A percentile compares a stretch with the other conserved stretches of the same genome.
These are phyloP conservation scores for Trypanosomatidae sp. DNA, from an alignment of 208 protist species.

Conservation along the genomic window DNA sequence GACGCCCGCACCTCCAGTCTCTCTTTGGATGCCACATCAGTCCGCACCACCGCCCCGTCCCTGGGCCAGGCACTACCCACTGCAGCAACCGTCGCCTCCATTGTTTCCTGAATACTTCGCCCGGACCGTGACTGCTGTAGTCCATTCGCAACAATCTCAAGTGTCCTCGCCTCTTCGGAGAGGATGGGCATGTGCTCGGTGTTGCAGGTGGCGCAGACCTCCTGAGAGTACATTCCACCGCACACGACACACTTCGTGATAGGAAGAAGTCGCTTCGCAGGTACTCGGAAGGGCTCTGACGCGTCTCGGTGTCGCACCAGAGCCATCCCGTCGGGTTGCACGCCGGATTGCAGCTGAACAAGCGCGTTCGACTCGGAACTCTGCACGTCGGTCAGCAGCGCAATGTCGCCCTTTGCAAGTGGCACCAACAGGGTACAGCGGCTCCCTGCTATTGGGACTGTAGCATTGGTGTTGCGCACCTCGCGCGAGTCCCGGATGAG, in stretches of 20 bases:
- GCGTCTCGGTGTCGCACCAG: constrained; percentile 26
- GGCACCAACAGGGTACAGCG: constrained; percentile 8
- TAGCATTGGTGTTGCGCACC: constrained; percentile 29
- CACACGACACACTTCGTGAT: constrained; percentile 50
- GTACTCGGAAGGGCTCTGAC: constrained; percentile 27
- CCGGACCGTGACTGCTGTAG: constrained; percentile 7
- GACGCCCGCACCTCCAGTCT: constrained; percentile 7
- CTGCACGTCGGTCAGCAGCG: constrained; percentile 33
- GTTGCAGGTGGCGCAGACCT: constrained; percentile 20
- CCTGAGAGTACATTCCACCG: constrained; percentile 31
- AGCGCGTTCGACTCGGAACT: constrained; percentile 25
- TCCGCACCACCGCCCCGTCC: constrained; percentile 6
- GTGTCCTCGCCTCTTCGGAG: constrained; percentile 37
- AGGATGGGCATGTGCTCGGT: constrained; percentile 27
- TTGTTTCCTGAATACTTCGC: constrained; percentile 10
- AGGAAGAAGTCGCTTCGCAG: constrained; percentile 40
- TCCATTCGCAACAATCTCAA: constrained; percentile 33
- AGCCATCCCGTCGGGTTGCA: constrained; percentile 32
- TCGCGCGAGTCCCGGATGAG: constrained; percentile 40
- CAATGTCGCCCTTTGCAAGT: constrained; percentile 40
- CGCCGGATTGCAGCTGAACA: constrained; percentile 25
- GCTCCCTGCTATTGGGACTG: constrained; percentile 34
- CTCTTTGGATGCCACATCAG: constrained; percentile 7
- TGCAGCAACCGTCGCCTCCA: constrained; percentile 15
- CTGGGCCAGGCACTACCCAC: constrained; percentile 19